Evolutionary conservation across 2,329 filamentous ascomycete species (phyloP).

Genomic region (Tothia fuscella): DNA sequence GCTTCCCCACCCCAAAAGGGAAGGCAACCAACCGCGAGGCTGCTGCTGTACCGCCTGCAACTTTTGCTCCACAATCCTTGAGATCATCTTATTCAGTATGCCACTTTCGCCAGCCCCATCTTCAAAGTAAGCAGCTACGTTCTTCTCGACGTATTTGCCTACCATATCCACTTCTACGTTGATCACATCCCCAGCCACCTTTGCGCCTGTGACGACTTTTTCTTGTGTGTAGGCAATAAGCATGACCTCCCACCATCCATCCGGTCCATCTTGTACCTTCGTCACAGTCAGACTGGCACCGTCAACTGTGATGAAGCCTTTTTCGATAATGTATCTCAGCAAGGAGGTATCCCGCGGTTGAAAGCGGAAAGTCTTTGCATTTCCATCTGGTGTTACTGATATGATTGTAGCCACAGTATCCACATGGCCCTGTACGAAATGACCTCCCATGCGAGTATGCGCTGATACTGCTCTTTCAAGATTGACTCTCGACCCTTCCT

Average conservation of each 20-base stretch:
- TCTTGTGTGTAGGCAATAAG: conserved; percentile 94
- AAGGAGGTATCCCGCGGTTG: conserved; percentile 56
- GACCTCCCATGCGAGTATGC: conserved; percentile 89
- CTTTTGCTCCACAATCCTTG: conserved; percentile 62
- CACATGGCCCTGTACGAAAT: conserved; percentile 96
- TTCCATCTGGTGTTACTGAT: conserved; percentile 67
- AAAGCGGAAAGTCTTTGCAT: conserved; percentile 79
- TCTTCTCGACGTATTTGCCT: conserved; percentile 82
- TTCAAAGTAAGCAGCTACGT: conserved; percentile 66
- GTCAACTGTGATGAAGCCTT: conserved; percentile 90
- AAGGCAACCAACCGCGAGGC: background rate
- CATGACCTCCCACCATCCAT: conserved; percentile 93
- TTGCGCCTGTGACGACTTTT: conserved; percentile 70
- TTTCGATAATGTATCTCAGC: conserved; percentile 83
- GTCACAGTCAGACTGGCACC: conserved; percentile 92
- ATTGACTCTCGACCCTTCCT: conserved; percentile 60
- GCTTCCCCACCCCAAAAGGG: background rate
- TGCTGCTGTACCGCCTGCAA: conserved; percentile 30
- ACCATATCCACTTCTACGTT: conserved; percentile 91
- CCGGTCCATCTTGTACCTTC: conserved; percentile 62
- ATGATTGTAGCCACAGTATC: conserved; percentile 74
- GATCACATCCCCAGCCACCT: conserved; percentile 67
- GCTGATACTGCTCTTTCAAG: conserved; percentile 88
- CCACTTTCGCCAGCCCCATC: conserved; percentile 40
- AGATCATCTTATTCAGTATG: conserved; percentile 41